Conservation (phyloP, 208 protist genomes). For the Acanthamoeba healyi region DNA sequence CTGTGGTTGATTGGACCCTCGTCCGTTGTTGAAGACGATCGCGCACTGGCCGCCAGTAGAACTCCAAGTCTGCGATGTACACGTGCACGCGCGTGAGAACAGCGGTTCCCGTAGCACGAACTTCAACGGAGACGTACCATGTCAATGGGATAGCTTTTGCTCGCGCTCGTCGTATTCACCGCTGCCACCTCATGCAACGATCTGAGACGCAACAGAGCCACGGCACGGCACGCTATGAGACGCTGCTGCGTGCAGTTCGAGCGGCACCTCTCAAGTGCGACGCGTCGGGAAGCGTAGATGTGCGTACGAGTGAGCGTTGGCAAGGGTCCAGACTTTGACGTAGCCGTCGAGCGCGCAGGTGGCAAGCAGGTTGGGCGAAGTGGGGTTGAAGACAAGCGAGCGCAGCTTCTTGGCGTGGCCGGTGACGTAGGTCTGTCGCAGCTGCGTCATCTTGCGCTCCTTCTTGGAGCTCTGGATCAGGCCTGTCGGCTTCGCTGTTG, state of each 20-base stretch:
- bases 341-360: slow-evolving; percentile 11
- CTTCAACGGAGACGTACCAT: too few species aligned
- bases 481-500: background rate
- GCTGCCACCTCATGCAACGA: slow-evolving; percentile 4
- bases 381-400: slow-evolving; percentile 39
- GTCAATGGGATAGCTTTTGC: slow-evolving; percentile 22
- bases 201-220: background rate
- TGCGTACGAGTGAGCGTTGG: slow-evolving; percentile 20
- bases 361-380: slow-evolving; percentile 2
- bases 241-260: too few species aligned
- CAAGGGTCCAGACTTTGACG: slow-evolving; percentile 11
- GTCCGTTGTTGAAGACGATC: slow-evolving; percentile 3
- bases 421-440: slow-evolving; percentile 17
- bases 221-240: background rate
- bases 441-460: slow-evolving; percentile 20
- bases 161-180: background rate
- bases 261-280: too few species aligned
- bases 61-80: slow-evolving; percentile 33
- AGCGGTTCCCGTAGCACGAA: too few species aligned
- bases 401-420: slow-evolving; percentile 35
- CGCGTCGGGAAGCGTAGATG: too few species aligned
- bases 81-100: too few species aligned
- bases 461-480: background rate
- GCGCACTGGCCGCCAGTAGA: slow-evolving; percentile 26
- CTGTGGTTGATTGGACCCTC: background rate